Conservation (phyloP, 352 stramenopile species). For the Phytophthora lateralis region DNA sequence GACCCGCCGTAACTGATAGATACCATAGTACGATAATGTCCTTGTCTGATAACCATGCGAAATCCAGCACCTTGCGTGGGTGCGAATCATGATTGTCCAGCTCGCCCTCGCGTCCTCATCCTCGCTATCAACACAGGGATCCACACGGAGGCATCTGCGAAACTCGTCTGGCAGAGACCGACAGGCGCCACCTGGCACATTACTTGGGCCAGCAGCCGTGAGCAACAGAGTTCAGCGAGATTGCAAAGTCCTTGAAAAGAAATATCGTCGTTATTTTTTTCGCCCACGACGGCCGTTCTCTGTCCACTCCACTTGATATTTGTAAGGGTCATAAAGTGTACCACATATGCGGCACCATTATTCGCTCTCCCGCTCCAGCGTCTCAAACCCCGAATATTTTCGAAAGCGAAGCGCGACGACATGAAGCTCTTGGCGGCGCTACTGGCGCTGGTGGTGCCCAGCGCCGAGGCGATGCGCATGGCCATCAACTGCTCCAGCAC, state of each 20-base stretch:
- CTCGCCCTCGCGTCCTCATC: not conserved
- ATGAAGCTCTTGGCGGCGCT: slow-evolving; percentile 23
- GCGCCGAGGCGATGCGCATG: slow-evolving; percentile 25
- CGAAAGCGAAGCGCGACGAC: not conserved
- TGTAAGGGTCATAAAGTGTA: slow-evolving; percentile 11
- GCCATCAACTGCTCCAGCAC: slow-evolving; percentile 66
- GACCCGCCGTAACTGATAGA: not conserved
- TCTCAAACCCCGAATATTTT: slow-evolving; percentile 9
- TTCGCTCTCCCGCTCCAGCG: slow-evolving; percentile 16
- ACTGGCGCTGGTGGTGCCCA: slow-evolving; percentile 18
- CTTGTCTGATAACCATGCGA: slow-evolving; percentile 1
- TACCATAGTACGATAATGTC: not conserved
- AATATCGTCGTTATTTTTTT: slow-evolving; percentile 10
- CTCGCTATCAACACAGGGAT: not conserved
- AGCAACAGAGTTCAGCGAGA: slow-evolving; percentile 8
- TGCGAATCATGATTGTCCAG: slow-evolving; percentile 22
- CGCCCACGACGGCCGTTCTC: not conserved
- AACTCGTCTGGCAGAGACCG: not conserved
- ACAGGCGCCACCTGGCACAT: no score
- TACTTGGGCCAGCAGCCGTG: not conserved
- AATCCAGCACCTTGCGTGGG: slow-evolving; percentile 16
- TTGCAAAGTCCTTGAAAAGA: slow-evolving; percentile 10
- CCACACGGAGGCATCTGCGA: not conserved
- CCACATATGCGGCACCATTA: slow-evolving; percentile 8
- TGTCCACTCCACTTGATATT: slow-evolving; percentile 11